These are phyloP conservation scores for Clarireedia hainanense DNA, from an alignment of 2,329 filamentous ascomycete genomes.

Conservation along the genomic window DNA sequence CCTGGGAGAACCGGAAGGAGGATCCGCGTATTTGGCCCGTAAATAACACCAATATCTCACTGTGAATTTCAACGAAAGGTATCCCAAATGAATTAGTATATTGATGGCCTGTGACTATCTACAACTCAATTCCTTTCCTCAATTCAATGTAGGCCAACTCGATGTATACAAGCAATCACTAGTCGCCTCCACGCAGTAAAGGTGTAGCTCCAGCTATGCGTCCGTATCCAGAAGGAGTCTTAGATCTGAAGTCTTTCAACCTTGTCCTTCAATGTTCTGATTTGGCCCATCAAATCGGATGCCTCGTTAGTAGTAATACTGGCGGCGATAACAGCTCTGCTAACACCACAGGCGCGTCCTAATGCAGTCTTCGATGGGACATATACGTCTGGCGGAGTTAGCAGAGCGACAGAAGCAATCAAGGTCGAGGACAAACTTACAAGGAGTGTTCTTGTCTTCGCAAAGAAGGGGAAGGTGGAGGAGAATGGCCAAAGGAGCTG, in stretches of 20 bases:
- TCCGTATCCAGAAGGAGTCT: slow-evolving; percentile 20
- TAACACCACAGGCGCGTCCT: slow-evolving; percentile 84
- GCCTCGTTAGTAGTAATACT: slow-evolving; percentile 90
- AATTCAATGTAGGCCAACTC: background rate
- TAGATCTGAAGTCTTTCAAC: slow-evolving; percentile 94
- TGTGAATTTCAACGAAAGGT: too few species aligned
- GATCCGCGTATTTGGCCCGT: too few species aligned
- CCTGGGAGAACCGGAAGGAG: too few species aligned
- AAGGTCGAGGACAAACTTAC: too few species aligned
- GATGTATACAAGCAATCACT: background rate
- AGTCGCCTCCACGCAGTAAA: slow-evolving; percentile 6
- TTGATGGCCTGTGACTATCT: background rate
- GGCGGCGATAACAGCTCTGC: slow-evolving; percentile 76
- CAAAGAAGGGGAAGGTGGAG: slow-evolving; percentile 82
- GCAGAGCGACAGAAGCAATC: too few species aligned
- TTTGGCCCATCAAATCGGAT: slow-evolving; percentile 79
- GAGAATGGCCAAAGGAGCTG: slow-evolving; percentile 77
- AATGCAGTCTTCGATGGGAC: slow-evolving; percentile 75
- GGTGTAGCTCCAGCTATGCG: slow-evolving; percentile 5
- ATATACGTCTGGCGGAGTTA: slow-evolving; percentile 44
- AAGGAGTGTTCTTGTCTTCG: slow-evolving; percentile 72
- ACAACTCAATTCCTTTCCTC: background rate
- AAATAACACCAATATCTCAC: too few species aligned
- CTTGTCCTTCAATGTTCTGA: slow-evolving; percentile 85
- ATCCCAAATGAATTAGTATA: background rate